A percentile compares a stretch with the other conserved stretches of the same genome.
Evolutionary conservation across 495 filamentous ascomycete genomes (phyloP).

Genomic region (Schizothecium vesticola): DNA sequence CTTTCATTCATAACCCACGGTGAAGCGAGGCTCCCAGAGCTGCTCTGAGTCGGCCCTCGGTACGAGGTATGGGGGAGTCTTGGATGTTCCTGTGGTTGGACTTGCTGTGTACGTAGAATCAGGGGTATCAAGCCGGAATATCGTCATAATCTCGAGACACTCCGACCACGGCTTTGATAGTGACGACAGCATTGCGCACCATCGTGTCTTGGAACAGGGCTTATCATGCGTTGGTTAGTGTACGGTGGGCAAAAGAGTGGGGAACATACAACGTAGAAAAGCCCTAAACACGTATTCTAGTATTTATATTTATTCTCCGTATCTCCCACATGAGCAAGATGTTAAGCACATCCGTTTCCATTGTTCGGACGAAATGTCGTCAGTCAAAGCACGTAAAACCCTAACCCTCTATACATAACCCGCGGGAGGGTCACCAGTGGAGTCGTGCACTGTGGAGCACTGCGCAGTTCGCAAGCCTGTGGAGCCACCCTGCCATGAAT

Average conservation of each 20-base stretch:
- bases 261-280: background rate
- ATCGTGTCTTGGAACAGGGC: background rate
- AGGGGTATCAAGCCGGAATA: background rate
- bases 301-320: background rate
- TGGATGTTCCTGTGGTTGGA: background rate
- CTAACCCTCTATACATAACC: background rate
- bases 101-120: background rate
- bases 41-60: background rate
- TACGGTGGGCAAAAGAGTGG: background rate
- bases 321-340: background rate
- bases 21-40: background rate
- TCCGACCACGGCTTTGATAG: background rate
- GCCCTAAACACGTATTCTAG: background rate
- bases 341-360: background rate
- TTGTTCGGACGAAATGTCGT: background rate
- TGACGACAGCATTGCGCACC: background rate
- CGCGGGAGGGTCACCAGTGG: background rate
- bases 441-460: background rate
- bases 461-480: background rate
- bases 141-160: background rate
- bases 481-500: background rate
- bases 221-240: background rate
- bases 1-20: background rate
- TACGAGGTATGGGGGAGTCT: background rate
- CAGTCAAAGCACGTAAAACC: background rate